Conservation (phyloP, 1,284 basidiomycete species). For the Schizophyllum amplum region DNA sequence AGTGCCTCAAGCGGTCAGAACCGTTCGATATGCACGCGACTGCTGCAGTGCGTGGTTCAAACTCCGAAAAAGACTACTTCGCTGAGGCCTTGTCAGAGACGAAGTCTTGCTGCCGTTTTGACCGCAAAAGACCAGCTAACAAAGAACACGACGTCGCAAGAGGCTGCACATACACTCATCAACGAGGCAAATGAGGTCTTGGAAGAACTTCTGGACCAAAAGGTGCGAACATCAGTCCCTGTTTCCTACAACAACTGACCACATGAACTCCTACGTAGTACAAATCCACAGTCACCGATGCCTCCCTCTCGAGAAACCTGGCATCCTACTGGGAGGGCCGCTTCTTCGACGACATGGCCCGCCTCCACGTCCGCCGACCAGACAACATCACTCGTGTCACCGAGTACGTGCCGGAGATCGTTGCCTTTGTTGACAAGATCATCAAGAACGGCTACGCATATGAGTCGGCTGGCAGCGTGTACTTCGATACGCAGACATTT, state of each 20-base stretch:
- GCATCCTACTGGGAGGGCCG: slow-evolving; percentile 87
- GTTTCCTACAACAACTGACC: slow-evolving; percentile 8
- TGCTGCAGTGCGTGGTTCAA: slow-evolving; percentile 49
- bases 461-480: slow-evolving; percentile 82
- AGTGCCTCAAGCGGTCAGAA: slow-evolving; percentile 72
- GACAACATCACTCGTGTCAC: slow-evolving; percentile 93
- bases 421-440: slow-evolving; percentile 82
- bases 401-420: slow-evolving; percentile 96
- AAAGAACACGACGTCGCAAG: slow-evolving; percentile 30
- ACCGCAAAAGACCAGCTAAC: slow-evolving; percentile 32
- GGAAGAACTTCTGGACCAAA: slow-evolving; percentile 64
- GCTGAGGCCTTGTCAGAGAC: slow-evolving; percentile 31
- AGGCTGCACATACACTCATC: slow-evolving; percentile 56
- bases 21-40: slow-evolving; percentile 87
- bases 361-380: slow-evolving; percentile 80
- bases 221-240: slow-evolving; percentile 36
- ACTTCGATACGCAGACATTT: slow-evolving; percentile 90
- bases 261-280: slow-evolving; percentile 35
- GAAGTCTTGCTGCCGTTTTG: slow-evolving; percentile 43
- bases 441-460: slow-evolving; percentile 90
- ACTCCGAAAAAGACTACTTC: slow-evolving; percentile 11
- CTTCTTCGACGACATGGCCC: slow-evolving; percentile 92
- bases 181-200: slow-evolving; percentile 73
- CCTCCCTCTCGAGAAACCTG: slow-evolving; percentile 76
- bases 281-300: slow-evolving; percentile 80